Base-by-base conservation (phyloP, 257 asterid species). In the Knoxia roxburghii region DNA sequence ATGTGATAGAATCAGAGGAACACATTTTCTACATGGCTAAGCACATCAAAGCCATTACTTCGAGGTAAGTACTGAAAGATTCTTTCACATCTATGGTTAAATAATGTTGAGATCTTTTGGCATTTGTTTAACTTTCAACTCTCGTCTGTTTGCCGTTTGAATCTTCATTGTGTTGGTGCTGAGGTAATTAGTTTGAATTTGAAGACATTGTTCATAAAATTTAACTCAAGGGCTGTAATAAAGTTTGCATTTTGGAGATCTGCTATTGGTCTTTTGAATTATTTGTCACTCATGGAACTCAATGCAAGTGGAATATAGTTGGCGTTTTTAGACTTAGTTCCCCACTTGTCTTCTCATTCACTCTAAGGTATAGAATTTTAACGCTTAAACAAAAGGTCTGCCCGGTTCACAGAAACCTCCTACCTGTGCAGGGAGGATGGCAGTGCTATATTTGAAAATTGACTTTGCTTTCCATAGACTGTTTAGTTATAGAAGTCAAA, bases 1-100 rank as follows among this genome's bases (percentile, higher is more conserved):
- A 93, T 86, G 97, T 88, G 81, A 88, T 86, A 43, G 96, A 90
- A 82, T 90, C 95, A 1, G 95, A 88, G 81, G 95, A 93, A 10
- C 96, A 90, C 69, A 76, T 93, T 72, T 81, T 93, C 48, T 78
- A 80, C 74, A 90, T 90, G 95, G 97, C 93, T 30, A 83, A 81
- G 69, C 82, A 89, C 32, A 80, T 89, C 52, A 89, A 89, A 67
- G 66, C 82, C 56, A 78, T 84, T 73, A 68, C 91, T 54, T 15
- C 86, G 12, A 87, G 41, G 58, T 68, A 57, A 37, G 6, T 37
- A 4, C 9, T 4, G 9, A 9, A 37, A 37, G 41, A 37, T 37
- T 37, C 41, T 37, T 37, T 37, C 41, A 37, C 41, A 24, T 20
- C 23, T 46, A 18, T 14, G 26, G 37, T 50, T 10, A 17, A 15